Base-by-base conservation (phyloP, 495 filamentous ascomycete species). In the Podospora appendiculata region DNA sequence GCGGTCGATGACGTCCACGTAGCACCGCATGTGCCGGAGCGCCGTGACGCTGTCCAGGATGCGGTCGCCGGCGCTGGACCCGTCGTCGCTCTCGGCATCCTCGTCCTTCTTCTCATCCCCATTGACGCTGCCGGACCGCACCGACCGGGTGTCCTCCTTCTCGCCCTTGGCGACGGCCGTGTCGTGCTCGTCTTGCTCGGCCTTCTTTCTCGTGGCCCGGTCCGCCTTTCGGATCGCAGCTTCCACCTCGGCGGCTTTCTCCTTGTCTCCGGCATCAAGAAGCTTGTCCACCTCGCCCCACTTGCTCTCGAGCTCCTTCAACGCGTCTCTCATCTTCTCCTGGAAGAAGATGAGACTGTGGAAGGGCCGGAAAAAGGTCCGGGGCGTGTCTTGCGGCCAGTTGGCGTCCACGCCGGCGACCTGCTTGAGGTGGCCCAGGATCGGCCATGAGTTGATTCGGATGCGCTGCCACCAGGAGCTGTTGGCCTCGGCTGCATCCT, bases 301-400 rank as follows among this genome's bases (percentile, higher is more conserved):
- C 45, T 65, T 69, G 51, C 57, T 56, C 44, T 71, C 70, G 7
- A 74, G 59, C n/a, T 54, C 57, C 17, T 51, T 51, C 11, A 71
- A 61, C 8, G 55, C 54, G 38, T 70, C 58, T 38, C 61, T 63
- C 59, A 74, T 67, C 54, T 62, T 53, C 7, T 64, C 64, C 44
- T 68, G 69, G 43, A 62, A 67, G 56, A 71, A 70, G 32, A 64
- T 54, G 14, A 72, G 47, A 8, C 58, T 38, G 46, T 67, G 62
- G 58, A 72, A 74, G 6, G 71, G 71, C 7, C 67, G 57, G 40
- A 68, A 41, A 45, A 71, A 71, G 9, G 61, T 66, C 4, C 64
- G 64, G 4, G 68, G 65, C 7, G 54, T 63, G 4, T 58, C 58
- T 11, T 51, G 46, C 12, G 50, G 39, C 48, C 59, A 57, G 3